Evolutionary conservation across 2,329 filamentous ascomycete species (phyloP).

Genomic region (Colletotrichum sp.): DNA sequence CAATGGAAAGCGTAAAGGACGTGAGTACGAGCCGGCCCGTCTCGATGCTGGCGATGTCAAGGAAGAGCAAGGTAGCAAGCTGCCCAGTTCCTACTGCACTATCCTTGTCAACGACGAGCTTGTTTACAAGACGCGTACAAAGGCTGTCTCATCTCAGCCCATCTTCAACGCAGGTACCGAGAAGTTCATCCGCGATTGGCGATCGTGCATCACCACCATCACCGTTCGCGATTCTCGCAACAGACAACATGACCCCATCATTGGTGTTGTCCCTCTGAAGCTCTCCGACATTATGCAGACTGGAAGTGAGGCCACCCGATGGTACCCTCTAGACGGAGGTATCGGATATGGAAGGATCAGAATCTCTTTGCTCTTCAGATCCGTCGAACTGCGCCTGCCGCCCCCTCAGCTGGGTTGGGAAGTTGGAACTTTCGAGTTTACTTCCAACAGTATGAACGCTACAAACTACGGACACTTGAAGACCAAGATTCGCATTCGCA

Average conservation of each 20-base stretch:
- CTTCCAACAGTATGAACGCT: constrained; percentile 72
- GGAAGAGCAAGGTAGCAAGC: constrained; percentile 78
- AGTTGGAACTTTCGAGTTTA: constrained; percentile 91
- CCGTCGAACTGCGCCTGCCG: constrained; percentile 85
- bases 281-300: constrained; percentile 88
- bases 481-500: constrained; percentile 79
- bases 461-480: constrained; percentile 68
- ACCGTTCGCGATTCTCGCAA: constrained; percentile 89
- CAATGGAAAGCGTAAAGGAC: constrained; percentile 78
- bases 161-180: constrained; percentile 98
- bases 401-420: constrained; percentile 90
- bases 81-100: constrained; percentile 94
- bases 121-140: constrained; percentile 91
- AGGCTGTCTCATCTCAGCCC: constrained; percentile 91
- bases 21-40: constrained; percentile 88
- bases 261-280: constrained; percentile 89
- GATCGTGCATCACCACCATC: constrained; percentile 83
- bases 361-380: constrained; percentile 89
- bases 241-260: constrained; percentile 90
- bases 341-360: constrained; percentile 90
- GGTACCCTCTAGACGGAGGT: constrained; percentile 96
- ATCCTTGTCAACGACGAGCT: constrained; percentile 89
- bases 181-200: constrained; percentile 91
- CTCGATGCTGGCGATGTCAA: constrained; percentile 81
- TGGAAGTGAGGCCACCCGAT: constrained; percentile 83